Conservation (phyloP, 2,329 filamentous ascomycete genomes). For the Colletotrichum tropicale region DNA sequence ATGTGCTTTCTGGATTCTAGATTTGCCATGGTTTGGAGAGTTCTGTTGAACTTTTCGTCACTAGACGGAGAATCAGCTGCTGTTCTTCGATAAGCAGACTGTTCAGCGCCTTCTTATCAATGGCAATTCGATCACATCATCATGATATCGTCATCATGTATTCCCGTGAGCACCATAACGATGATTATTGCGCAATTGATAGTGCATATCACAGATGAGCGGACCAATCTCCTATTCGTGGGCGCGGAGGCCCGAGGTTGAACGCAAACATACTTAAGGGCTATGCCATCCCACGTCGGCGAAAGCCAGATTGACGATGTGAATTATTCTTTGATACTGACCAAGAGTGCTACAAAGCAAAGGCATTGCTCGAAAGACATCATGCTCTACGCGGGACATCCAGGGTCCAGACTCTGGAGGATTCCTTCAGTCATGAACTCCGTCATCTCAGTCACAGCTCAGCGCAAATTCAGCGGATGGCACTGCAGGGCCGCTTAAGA, state of each 20-base stretch:
- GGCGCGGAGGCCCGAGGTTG: neutral
- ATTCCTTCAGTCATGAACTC: neutral
- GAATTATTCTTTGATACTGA: neutral
- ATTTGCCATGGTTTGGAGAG: constrained; percentile 34
- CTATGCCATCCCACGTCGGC: neutral
- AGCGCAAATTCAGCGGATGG: neutral
- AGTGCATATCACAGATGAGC: neutral
- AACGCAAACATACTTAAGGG: neutral
- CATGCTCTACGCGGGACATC: neutral
- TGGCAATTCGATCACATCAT: neutral
- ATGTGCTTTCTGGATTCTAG: constrained; percentile 52
- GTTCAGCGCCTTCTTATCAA: neutral
- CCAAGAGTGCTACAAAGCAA: neutral
- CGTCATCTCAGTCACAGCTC: neutral
- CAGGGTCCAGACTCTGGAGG: neutral
- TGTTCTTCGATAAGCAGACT: neutral
- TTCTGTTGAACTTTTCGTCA: neutral
- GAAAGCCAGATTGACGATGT: neutral
- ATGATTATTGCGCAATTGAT: neutral
- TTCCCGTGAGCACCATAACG: neutral
- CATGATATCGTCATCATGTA: neutral
- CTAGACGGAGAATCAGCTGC: neutral
- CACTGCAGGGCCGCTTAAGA: neutral
- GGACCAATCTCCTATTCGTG: neutral
- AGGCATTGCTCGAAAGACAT: neutral